Percentiles rank a stretch among this genome's conserved stretches.
phyloP scores from a whole-genome alignment of 208 protist genomes.

The Trypanosoma brucei region DNA sequence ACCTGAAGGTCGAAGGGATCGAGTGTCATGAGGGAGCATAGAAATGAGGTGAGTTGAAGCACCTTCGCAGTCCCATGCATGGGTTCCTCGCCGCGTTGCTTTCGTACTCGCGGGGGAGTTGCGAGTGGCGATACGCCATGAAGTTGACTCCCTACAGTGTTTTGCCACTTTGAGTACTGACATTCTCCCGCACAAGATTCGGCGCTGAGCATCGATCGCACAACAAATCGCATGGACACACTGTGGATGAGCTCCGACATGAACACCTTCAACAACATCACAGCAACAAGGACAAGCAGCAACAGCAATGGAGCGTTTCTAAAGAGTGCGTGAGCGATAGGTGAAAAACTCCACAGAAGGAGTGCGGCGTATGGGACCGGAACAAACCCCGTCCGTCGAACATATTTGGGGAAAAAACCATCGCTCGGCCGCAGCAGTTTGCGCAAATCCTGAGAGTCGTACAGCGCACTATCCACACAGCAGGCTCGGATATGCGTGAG shows the following conservation, averaged over 20 bases:
- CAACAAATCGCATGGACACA: conserved; percentile 27
- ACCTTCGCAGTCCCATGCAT: background rate
- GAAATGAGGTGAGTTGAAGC: conserved; percentile 27
- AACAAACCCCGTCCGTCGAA: conserved; percentile 35
- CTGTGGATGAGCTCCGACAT: conserved; percentile 23
- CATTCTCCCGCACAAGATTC: background rate
- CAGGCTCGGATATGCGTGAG: conserved; percentile 20
- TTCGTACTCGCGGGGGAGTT: background rate
- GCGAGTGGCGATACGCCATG: conserved; percentile 22
- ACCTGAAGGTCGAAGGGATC: conserved; percentile 38
- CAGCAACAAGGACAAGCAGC: conserved; percentile 11
- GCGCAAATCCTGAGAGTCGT: background rate
- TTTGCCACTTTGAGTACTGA: background rate
- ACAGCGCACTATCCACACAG: conserved; percentile 14
- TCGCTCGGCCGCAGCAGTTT: conserved; percentile 26
- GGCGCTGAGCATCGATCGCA: conserved; percentile 23
- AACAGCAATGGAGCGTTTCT: conserved; percentile 21
- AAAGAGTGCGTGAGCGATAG: conserved; percentile 24
- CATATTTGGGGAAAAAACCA: conserved; percentile 45
- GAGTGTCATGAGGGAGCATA: conserved; percentile 24
- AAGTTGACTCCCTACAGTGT: background rate
- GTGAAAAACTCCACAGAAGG: conserved; percentile 36
- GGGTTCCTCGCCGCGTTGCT: too few species aligned
- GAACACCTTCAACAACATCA: conserved; percentile 30
- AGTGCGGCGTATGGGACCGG: conserved; percentile 38